Conservation (phyloP, 495 filamentous ascomycete species). For the Lindgomyces ingoldianus region DNA sequence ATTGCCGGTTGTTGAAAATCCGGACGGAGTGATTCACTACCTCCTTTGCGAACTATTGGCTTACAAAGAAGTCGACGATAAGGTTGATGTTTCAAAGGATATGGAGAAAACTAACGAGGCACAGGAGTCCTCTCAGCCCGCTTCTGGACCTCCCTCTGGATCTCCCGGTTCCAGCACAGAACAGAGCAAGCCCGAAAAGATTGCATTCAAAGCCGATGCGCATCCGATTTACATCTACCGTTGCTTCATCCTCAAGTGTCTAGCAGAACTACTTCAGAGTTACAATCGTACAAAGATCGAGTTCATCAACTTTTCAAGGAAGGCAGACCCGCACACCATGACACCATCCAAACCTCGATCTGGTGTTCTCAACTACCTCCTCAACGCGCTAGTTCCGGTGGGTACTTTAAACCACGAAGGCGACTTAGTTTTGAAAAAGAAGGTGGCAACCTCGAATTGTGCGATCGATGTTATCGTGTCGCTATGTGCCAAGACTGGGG, state of each 20-base stretch:
- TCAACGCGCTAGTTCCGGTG: slow-evolving; percentile 80
- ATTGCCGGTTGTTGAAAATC: slow-evolving; percentile 82
- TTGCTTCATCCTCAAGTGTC: slow-evolving; percentile 89
- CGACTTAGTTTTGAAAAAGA: slow-evolving; percentile 76
- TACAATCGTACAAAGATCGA: slow-evolving; percentile 96
- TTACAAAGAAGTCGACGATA: slow-evolving; percentile 81
- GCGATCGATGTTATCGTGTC: slow-evolving; percentile 82
- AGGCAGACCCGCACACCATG: slow-evolving; percentile 74
- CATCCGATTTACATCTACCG: slow-evolving; percentile 96
- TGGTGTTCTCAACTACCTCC: slow-evolving; percentile 87
- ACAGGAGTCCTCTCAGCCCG: slow-evolving; percentile 8
- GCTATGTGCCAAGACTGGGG: slow-evolving; percentile 82
- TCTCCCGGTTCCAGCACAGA: slow-evolving; percentile 33
- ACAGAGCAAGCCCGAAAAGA: slow-evolving; percentile 68
- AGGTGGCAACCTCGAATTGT: slow-evolving; percentile 75
- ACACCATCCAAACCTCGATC: slow-evolving; percentile 94
- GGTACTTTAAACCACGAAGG: slow-evolving; percentile 75
- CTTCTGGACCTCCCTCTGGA: not conserved
- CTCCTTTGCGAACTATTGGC: slow-evolving; percentile 90
- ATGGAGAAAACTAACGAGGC: slow-evolving; percentile 51
- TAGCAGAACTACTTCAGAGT: slow-evolving; percentile 87
- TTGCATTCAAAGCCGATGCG: slow-evolving; percentile 83
- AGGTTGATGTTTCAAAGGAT: slow-evolving; percentile 49
- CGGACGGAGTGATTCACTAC: slow-evolving; percentile 95
- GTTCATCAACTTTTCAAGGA: slow-evolving; percentile 97